These are phyloP conservation scores for Metschnikowia gelsemii DNA, from an alignment of 805 yeast genomes.

Conservation along the genomic window DNA sequence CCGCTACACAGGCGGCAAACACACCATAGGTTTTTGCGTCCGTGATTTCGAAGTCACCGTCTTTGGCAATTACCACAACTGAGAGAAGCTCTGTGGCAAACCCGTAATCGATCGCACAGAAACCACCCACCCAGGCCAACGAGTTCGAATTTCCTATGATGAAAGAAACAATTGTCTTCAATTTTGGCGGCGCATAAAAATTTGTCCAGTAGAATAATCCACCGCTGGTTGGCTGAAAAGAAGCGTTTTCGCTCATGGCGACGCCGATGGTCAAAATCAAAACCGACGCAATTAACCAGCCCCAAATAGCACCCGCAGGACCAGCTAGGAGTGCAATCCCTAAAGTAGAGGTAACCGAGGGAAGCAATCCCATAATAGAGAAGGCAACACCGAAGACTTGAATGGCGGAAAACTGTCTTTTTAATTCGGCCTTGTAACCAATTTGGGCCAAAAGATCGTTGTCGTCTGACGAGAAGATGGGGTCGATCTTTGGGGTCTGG, in stretches of 20 bases:
- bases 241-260: conserved; percentile 62
- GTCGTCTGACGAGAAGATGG: conserved; percentile 14
- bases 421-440: conserved; percentile 68
- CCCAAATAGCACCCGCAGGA: conserved; percentile 65
- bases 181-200: conserved; percentile 54
- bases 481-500: conserved; percentile 25
- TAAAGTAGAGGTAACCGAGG: conserved; percentile 58
- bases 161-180: conserved; percentile 23
- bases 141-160: conserved; percentile 67
- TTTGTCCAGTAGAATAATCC: conserved; percentile 67
- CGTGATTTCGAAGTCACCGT: conserved; percentile 55
- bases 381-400: conserved; percentile 71
- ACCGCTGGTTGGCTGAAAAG: conserved; percentile 71
- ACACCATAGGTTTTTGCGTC: conserved; percentile 58
- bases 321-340: conserved; percentile 58
- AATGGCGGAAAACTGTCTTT: conserved; percentile 55
- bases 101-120: conserved; percentile 71
- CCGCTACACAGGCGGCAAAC: conserved; percentile 55
- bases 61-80: conserved; percentile 51
- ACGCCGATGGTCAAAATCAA: conserved; percentile 57
- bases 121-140: conserved; percentile 60
- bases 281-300: conserved; percentile 59
- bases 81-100: conserved; percentile 58
- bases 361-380: conserved; percentile 67
- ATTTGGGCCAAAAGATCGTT: conserved; percentile 46